These are phyloP conservation scores for Sugiyamaella mastotermitis DNA, from an alignment of 805 yeast species.

Conservation along the genomic window DNA sequence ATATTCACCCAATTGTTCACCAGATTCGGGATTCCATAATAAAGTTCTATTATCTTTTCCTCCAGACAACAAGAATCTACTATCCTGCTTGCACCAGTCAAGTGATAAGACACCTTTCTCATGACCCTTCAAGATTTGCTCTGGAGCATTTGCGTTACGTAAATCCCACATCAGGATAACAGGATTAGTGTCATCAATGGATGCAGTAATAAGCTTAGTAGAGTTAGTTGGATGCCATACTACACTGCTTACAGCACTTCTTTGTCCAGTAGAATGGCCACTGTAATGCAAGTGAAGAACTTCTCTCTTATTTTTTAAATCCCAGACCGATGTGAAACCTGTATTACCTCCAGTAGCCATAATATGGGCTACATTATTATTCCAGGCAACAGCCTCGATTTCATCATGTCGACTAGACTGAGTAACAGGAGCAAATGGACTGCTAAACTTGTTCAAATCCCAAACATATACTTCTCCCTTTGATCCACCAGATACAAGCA, in stretches of 20 bases:
- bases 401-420: constrained; percentile 72
- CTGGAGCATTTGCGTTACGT: constrained; percentile 90
- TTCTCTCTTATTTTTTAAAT: constrained; percentile 78
- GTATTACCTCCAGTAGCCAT: constrained; percentile 84
- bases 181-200: constrained; percentile 75
- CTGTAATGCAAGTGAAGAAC: constrained; percentile 77
- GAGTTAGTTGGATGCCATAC: constrained; percentile 93
- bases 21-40: constrained; percentile 84
- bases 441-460: constrained; percentile 62
- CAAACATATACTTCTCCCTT: constrained; percentile 85
- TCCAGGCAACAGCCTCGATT: constrained; percentile 82
- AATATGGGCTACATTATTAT: constrained; percentile 72
- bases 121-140: constrained; percentile 68
- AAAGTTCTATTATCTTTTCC: constrained; percentile 86
- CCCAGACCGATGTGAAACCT: constrained; percentile 92
- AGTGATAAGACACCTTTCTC: constrained; percentile 80
- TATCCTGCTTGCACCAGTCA: constrained; percentile 90
- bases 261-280: constrained; percentile 35
- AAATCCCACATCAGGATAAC: constrained; percentile 88
- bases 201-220: constrained; percentile 82
- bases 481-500: constrained; percentile 83
- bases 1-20: constrained; percentile 71
- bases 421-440: constrained; percentile 60
- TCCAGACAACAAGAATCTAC: constrained; percentile 71
- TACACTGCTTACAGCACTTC: constrained; percentile 71